A percentile compares a stretch with the other conserved stretches of the same genome.
These are phyloP conservation scores for Fusarium udum DNA, from an alignment of 2,329 filamentous ascomycete species.

Conservation along the genomic window DNA sequence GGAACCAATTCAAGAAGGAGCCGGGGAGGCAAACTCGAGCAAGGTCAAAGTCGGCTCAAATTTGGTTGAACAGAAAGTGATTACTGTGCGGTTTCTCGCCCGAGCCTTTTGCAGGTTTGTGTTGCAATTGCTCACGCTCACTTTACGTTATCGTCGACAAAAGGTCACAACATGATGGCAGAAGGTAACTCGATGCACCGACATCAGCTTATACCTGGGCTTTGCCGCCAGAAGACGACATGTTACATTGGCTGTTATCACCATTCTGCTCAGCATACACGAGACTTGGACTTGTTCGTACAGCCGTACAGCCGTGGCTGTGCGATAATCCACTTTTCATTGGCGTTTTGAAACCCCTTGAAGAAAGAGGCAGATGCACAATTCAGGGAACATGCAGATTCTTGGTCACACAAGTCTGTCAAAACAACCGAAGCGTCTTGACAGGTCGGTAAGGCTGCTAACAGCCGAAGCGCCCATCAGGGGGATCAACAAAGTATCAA, in stretches of 20 bases:
- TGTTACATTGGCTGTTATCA: constrained; percentile 2
- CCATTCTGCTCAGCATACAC: constrained; percentile 9
- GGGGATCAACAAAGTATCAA: constrained; percentile 9
- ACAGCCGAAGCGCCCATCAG: constrained; percentile 19
- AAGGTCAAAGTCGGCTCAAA: constrained; percentile 68
- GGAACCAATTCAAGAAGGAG: constrained; percentile 54
- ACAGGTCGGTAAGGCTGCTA: constrained; percentile 29
- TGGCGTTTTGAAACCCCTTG: constrained; percentile 9
- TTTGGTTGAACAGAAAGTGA: constrained; percentile 59
- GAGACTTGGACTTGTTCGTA: constrained; percentile 1
- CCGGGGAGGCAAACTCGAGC: constrained; percentile 57
- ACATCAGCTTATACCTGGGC: background rate
- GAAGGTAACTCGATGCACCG: background rate
- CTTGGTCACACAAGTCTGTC: constrained; percentile 33
- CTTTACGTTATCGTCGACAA: background rate
- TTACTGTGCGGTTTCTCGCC: background rate
- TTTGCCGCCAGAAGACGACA: background rate
- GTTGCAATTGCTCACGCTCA: background rate
- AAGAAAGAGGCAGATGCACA: constrained; percentile 15
- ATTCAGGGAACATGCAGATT: constrained; percentile 23
- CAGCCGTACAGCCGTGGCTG: constrained; percentile 7
- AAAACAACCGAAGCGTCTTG: constrained; percentile 28
- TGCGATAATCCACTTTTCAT: constrained; percentile 8
- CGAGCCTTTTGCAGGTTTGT: background rate
- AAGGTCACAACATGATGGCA: background rate